Base-by-base conservation (phyloP, 1,284 basidiomycete genomes). In the Anthracocystis walkeri region DNA sequence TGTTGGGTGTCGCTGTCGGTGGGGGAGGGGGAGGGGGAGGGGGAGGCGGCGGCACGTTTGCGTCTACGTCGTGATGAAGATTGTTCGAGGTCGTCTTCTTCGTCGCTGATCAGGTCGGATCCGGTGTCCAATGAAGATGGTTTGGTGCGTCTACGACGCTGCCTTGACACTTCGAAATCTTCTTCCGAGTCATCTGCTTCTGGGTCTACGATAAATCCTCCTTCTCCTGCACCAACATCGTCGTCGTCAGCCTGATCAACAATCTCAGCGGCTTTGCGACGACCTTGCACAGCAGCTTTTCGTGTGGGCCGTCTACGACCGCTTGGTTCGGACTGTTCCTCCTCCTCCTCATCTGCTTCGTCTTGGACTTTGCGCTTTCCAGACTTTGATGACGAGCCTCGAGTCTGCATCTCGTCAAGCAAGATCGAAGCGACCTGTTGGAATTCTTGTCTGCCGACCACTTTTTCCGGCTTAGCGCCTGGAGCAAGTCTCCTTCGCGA, bases 401-500 rank as follows among this genome's bases (percentile, higher is more conserved):
- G 51, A 38, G 33, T 20, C n/a, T 29, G 53, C 55, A 29, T 40
- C 44, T 76, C 60, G 8, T 65, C 54, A 5, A 79, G 18, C 12
- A 79, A 45, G 8, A 79, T 48, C 12, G 57, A 60, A 4, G 65
- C 76, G 2, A 79, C 73, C 41, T 78, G 72, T 27, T 68, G 64
- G 31, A 79, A 79, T 59, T 78, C 73, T 25, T 68, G 51, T n/a
- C 75, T 52, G 1, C 72, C 70, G 1, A 79, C 72, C 31, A 75
- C 75, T 40, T 78, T 79, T 51, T 78, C 75, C 1, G 48, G 31
- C 49, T 53, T 62, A 2, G 27, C 59, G 3, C 65, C 65, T 0
- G 61, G 55, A 16, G 60, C 52, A 0, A 56, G 23, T 7, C 65
- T 42, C 8, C 65, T 51, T 0, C 72, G 66, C 3, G 61, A 63